Conservation (phyloP, 257 asterid species). For the Cynanchum wilfordii region DNA sequence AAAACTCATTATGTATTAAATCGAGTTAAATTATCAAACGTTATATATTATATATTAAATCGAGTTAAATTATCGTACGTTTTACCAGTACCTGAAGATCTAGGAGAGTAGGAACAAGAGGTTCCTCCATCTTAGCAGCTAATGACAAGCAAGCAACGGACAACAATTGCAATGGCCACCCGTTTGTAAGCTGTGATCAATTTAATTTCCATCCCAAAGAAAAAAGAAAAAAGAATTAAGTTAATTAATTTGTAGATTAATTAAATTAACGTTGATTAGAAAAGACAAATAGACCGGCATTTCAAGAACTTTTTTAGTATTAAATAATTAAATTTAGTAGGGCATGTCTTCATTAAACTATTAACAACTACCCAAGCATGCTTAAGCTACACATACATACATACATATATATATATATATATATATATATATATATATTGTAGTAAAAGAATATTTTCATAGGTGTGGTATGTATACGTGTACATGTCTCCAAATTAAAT, state of each 20-base stretch:
- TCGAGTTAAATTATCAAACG: no score
- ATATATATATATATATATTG: no score
- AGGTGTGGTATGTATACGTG: not conserved
- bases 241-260: not conserved
- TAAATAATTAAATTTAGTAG: not conserved
- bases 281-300: conserved; percentile 17
- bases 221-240: conserved; percentile 3
- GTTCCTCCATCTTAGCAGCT: conserved; percentile 99
- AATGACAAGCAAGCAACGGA: conserved; percentile 88
- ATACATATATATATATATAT: no score
- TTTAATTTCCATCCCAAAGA: not conserved
- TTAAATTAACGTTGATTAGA: not conserved
- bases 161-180: conserved; percentile 92
- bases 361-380: conserved; percentile 4
- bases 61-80: no score
- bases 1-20: no score
- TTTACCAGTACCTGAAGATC: conserved; percentile 61
- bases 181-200: conserved; percentile 61
- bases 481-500: not conserved
- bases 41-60: no score
- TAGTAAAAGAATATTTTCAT: not conserved
- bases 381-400: not conserved
- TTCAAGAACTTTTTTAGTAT: conserved; percentile 5
- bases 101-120: conserved; percentile 84
- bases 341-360: not conserved